Evolutionary conservation across 2,329 filamentous ascomycete species (phyloP).

Genomic region (Calonectria pseudoreteaudii): DNA sequence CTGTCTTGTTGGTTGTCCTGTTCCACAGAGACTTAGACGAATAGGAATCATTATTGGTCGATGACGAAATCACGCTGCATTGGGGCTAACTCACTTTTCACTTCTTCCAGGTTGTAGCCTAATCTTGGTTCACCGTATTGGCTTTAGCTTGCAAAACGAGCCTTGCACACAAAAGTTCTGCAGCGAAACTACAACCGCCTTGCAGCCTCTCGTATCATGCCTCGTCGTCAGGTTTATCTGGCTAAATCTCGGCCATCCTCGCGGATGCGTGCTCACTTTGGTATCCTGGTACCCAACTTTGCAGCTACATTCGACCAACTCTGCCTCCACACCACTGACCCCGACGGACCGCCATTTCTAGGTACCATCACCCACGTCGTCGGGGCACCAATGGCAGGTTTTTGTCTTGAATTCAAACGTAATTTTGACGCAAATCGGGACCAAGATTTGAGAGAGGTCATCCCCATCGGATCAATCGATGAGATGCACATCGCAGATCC

Average conservation of each 20-base stretch:
- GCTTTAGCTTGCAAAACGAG: neutral
- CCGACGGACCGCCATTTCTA: neutral
- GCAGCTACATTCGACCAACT: neutral
- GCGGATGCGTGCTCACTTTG: neutral
- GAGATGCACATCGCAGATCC: neutral
- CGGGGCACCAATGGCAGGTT: neutral
- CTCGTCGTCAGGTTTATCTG: neutral
- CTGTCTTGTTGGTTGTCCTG: neutral
- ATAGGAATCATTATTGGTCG: neutral
- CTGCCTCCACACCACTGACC: neutral
- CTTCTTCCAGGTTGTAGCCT: neutral
- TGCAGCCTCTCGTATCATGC: neutral
- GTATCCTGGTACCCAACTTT: neutral
- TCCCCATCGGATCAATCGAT: neutral
- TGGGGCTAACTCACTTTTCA: neutral
- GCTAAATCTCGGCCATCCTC: neutral
- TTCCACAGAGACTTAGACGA: neutral
- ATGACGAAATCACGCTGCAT: neutral
- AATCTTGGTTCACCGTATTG: neutral
- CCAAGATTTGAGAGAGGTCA: neutral
- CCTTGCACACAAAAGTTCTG: neutral
- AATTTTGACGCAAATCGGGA: neutral
- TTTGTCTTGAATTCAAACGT: neutral
- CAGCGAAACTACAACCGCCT: neutral
- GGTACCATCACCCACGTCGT: neutral